Percentiles rank a stretch among this genome's conserved stretches.
phyloP scores from a whole-genome alignment of 2,329 filamentous ascomycete genomes.

The Septoria petroselini region DNA sequence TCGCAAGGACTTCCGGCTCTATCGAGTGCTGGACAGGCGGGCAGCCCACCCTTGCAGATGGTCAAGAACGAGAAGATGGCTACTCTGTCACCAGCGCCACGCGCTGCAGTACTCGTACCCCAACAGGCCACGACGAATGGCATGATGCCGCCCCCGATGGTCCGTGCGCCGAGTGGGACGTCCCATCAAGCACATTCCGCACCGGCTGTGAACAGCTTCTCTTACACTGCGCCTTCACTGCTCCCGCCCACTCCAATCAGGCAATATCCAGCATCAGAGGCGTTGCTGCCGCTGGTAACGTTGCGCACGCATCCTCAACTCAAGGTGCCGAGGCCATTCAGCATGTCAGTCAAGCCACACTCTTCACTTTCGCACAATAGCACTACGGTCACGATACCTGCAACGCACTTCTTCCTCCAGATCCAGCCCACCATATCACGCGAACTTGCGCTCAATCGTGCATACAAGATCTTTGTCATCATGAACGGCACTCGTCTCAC shows the following conservation, averaged over 20 bases:
- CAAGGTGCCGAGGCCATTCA: slow-evolving; percentile 54
- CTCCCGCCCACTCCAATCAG: slow-evolving; percentile 37
- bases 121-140: slow-evolving; percentile 28
- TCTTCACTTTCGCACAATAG: slow-evolving; percentile 66
- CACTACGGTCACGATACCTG: slow-evolving; percentile 66
- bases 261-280: slow-evolving; percentile 49
- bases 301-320: slow-evolving; percentile 67
- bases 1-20: slow-evolving; percentile 33
- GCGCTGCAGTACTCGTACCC: slow-evolving; percentile 31
- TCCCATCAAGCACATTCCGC: slow-evolving; percentile 26
- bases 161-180: slow-evolving; percentile 32
- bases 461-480: slow-evolving; percentile 73
- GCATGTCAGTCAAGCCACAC: slow-evolving; percentile 63
- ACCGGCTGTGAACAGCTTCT: slow-evolving; percentile 30
- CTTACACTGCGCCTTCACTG: slow-evolving; percentile 37
- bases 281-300: slow-evolving; percentile 64
- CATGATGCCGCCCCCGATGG: slow-evolving; percentile 35
- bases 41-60: slow-evolving; percentile 31
- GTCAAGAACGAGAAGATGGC: slow-evolving; percentile 43
- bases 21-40: slow-evolving; percentile 41
- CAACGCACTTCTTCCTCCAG: slow-evolving; percentile 67
- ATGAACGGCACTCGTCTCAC: slow-evolving; percentile 63
- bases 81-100: slow-evolving; percentile 45
- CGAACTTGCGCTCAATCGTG: slow-evolving; percentile 59
- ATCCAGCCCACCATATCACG: slow-evolving; percentile 63